These are phyloP conservation scores for Naganishia sp. DNA, from an alignment of 1,284 basidiomycete species.

Conservation along the genomic window DNA sequence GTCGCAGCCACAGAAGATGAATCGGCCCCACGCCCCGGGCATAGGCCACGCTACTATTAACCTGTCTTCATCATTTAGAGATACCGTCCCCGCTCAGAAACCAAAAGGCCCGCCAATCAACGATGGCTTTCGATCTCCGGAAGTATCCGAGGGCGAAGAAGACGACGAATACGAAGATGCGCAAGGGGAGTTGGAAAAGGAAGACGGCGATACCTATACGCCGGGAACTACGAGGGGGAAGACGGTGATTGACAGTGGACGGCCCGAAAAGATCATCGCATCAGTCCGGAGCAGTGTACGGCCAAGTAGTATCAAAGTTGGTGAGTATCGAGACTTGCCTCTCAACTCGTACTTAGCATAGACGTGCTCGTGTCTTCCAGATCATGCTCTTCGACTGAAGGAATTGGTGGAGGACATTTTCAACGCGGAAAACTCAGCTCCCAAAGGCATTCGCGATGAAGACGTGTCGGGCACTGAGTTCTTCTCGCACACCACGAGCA, in stretches of 20 bases:
- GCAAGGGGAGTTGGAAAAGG: slow-evolving; percentile 40
- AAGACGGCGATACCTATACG: slow-evolving; percentile 47
- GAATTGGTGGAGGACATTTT: slow-evolving; percentile 78
- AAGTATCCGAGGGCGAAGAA: slow-evolving; percentile 42
- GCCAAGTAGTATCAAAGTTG: slow-evolving; percentile 68
- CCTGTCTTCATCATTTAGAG: neutral
- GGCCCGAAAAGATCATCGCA: slow-evolving; percentile 21
- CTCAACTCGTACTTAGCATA: slow-evolving; percentile 5
- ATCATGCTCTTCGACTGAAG: slow-evolving; percentile 72
- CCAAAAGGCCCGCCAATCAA: slow-evolving; percentile 5
- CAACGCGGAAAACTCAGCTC: slow-evolving; percentile 79
- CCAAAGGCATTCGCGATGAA: slow-evolving; percentile 62
- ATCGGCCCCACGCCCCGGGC: neutral
- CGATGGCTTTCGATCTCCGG: slow-evolving; percentile 26
- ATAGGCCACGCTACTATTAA: neutral
- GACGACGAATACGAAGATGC: slow-evolving; percentile 48
- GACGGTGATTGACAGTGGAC: slow-evolving; percentile 31
- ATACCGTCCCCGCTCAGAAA: slow-evolving; percentile 3
- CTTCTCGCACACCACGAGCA: slow-evolving; percentile 4
- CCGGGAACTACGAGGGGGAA: slow-evolving; percentile 28
- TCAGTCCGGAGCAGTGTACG: slow-evolving; percentile 16
- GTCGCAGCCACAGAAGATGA: slow-evolving; percentile 6
- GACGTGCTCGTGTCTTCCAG: slow-evolving; percentile 26
- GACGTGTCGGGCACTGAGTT: slow-evolving; percentile 60
- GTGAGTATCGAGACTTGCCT: slow-evolving; percentile 61